These are phyloP conservation scores for Coprinopsis cinerea DNA, from an alignment of 768 basidiomycete species.

Conservation along the genomic window DNA sequence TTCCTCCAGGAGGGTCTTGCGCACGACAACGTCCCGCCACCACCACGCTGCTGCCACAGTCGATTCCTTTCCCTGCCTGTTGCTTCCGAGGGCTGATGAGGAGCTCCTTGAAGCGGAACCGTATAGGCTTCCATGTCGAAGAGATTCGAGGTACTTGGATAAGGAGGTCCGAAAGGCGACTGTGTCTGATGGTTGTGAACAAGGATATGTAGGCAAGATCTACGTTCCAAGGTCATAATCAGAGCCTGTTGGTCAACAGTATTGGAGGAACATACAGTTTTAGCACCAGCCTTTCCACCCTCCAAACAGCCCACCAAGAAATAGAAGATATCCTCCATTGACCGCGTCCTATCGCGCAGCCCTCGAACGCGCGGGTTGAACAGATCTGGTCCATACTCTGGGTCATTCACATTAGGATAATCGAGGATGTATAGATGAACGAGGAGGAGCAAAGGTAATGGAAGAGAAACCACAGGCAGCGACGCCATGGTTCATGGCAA, in stretches of 20 bases:
- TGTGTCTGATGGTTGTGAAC: slow-evolving; percentile 44
- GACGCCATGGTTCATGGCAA: not conserved
- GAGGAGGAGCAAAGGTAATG: slow-evolving; percentile 40
- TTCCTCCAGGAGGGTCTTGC: slow-evolving; percentile 51
- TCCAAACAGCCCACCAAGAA: slow-evolving; percentile 44
- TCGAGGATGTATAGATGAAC: slow-evolving; percentile 49
- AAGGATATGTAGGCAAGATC: slow-evolving; percentile 48
- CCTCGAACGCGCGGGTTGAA: slow-evolving; percentile 40
- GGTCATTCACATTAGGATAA: slow-evolving; percentile 40
- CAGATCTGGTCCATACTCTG: slow-evolving; percentile 44
- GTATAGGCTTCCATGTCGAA: slow-evolving; percentile 36
- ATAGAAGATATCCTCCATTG: slow-evolving; percentile 46
- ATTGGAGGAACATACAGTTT: slow-evolving; percentile 17
- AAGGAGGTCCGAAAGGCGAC: slow-evolving; percentile 46
- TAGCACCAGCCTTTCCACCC: slow-evolving; percentile 24
- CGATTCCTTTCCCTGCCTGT: slow-evolving; percentile 8
- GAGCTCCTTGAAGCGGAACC: too few species aligned
- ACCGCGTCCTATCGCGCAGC: slow-evolving; percentile 43
- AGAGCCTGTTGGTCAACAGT: not conserved
- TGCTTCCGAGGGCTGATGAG: too few species aligned
- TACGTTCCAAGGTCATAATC: slow-evolving; percentile 14
- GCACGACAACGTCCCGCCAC: slow-evolving; percentile 54
- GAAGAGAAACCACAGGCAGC: slow-evolving; percentile 26
- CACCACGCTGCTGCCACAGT: slow-evolving; percentile 34
- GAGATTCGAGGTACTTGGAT: slow-evolving; percentile 42